Base-by-base conservation (phyloP, 2,329 filamentous ascomycete species). In the Colletotrichum shisoi region DNA sequence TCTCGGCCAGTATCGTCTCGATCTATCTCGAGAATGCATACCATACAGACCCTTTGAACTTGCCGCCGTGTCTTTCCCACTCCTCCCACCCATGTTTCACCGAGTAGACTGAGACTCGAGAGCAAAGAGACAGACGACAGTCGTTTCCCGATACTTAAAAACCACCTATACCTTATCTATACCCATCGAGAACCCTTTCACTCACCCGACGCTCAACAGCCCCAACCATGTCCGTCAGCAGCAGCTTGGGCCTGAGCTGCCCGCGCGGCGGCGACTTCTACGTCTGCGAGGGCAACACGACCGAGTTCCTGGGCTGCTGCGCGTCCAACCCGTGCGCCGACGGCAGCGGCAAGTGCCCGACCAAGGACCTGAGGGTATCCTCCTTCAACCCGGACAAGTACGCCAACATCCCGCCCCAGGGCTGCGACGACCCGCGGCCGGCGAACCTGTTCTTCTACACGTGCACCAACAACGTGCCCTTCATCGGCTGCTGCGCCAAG, bases 261-360 rank as follows among this genome's bases (percentile, higher is more conserved):
- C 75, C 75, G 0, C 62, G 57, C 1, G 73, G 72, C 3, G 75
- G 77, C 27, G 42, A 62, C 6, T 80, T 80, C 42, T 80, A 80
- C 72, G 71, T 79, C 63, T 80, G 79, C 69, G 49, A 67, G 4
- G 71, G 72, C 1, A 74, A 74, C 39, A 68, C 66, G 3, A 69
- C 70, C 3, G 75, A 75, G 37, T 82, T 81, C 70, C 62, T 82
- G 46, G 80, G 80, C 13, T 82, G 80, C 69, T 82, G 80, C 71
- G 71, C 72, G 42, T 71, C 71, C 40, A 70, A 81, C 58, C 79
- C 79, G 2, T 79, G 76, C 71, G 65, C 71, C 24, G 65, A 70
- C 39, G 70, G 69, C 39, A 70, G 72, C 21, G 79, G 78, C 42
- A 46, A 64, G 42, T 81, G 80, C 60, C 77, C 77, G 1, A 70